Evolutionary conservation across 2,329 filamentous ascomycete genomes (phyloP).

Genomic region (Davidsoniella eucalypti): DNA sequence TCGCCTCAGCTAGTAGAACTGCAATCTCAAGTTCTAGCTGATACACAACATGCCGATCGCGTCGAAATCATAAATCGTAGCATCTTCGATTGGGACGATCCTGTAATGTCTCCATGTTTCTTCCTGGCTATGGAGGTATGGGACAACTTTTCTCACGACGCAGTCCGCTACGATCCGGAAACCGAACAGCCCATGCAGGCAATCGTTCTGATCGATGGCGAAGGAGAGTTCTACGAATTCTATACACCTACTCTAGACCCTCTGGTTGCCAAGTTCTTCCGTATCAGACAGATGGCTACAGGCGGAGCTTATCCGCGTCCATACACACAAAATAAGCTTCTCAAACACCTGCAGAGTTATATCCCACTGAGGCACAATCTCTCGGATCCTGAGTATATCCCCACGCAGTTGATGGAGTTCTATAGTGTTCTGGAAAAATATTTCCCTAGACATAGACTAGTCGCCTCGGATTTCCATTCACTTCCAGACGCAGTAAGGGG

Average conservation of each 20-base stretch:
- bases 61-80: constrained; percentile 91
- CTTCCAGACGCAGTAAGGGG: constrained; percentile 71
- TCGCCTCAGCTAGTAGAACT: constrained; percentile 63
- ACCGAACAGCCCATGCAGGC: constrained; percentile 78
- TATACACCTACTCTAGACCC: constrained; percentile 71
- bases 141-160: constrained; percentile 95
- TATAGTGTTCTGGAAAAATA: constrained; percentile 77
- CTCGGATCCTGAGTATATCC: constrained; percentile 78
- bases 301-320: constrained; percentile 47
- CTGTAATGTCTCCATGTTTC: constrained; percentile 86
- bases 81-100: constrained; percentile 83
- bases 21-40: constrained; percentile 54
- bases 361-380: constrained; percentile 62
- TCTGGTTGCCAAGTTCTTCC: constrained; percentile 64
- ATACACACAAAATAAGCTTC: constrained; percentile 33
- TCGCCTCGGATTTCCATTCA: constrained; percentile 80
- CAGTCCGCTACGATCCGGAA: constrained; percentile 52
- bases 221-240: constrained; percentile 90
- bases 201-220: constrained; percentile 65
- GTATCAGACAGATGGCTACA: constrained; percentile 65
- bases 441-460: constrained; percentile 77
- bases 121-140: constrained; percentile 97
- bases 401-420: constrained; percentile 89
- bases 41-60: constrained; percentile 58
- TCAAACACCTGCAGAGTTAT: constrained; percentile 44